Conservation (phyloP, 108 stramenopile genomes). For the Seminavis robusta region DNA sequence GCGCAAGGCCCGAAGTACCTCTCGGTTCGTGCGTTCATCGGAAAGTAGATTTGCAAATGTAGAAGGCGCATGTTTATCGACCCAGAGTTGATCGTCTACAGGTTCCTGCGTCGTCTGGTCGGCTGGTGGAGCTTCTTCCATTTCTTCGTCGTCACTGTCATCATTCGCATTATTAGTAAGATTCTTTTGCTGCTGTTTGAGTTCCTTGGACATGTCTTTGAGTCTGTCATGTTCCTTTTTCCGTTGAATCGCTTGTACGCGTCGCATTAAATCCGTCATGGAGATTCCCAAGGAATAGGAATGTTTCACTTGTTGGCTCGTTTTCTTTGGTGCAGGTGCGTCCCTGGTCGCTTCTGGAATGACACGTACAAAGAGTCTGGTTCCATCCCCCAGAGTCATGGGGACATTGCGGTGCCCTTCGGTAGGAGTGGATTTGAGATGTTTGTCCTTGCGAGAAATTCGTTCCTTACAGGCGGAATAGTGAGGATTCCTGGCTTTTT, state of each 20-base stretch:
- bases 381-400: slow-evolving; percentile 25
- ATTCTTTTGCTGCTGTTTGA: slow-evolving; percentile 19
- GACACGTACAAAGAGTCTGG: slow-evolving; percentile 11
- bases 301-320: background rate
- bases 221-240: slow-evolving; percentile 1
- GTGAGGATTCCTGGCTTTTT: background rate
- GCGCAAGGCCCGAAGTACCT: slow-evolving; percentile 84
- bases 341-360: background rate
- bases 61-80: slow-evolving; percentile 90
- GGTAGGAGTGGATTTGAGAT: background rate
- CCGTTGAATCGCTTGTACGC: slow-evolving; percentile 35
- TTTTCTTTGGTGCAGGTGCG: background rate
- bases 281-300: slow-evolving; percentile 26
- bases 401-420: background rate
- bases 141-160: slow-evolving; percentile 17
- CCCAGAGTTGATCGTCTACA: slow-evolving; percentile 62
- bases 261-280: slow-evolving; percentile 38
- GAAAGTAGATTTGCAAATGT: slow-evolving; percentile 87
- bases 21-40: slow-evolving; percentile 92
- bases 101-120: background rate
- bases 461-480: background rate
- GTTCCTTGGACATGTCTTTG: slow-evolving; percentile 28
- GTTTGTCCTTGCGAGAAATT: background rate
- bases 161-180: slow-evolving; percentile 11
- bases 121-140: background rate